phyloP scores from a whole-genome alignment of 2,329 filamentous ascomycete species.

The Colletotrichum lini region DNA sequence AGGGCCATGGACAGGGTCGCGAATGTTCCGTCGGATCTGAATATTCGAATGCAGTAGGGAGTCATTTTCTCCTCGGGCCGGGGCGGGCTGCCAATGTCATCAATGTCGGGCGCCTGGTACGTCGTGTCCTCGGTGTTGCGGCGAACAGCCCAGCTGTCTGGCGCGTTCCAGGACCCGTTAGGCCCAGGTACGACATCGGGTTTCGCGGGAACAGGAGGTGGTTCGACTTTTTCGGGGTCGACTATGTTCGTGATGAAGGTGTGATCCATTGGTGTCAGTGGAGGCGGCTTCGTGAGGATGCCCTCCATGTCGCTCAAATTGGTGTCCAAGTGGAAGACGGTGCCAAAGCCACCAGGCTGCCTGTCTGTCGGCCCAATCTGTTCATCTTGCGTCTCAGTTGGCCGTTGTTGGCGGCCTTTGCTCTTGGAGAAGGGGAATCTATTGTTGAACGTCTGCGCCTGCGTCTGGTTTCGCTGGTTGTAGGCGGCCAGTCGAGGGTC shows the following conservation, averaged over 20 bases:
- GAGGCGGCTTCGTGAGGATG: conserved; percentile 81
- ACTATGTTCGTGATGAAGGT: conserved; percentile 60
- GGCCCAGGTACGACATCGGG: conserved; percentile 47
- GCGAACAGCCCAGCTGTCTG: conserved; percentile 96
- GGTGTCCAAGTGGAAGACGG: conserved; percentile 85
- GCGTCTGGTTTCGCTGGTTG: conserved; percentile 55
- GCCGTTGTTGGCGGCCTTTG: conserved; percentile 62
- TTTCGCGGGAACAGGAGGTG: conserved; percentile 43
- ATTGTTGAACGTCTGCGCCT: conserved; percentile 69
- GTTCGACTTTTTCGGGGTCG: conserved; percentile 59
- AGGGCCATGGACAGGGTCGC: conserved; percentile 89
- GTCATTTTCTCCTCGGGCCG: conserved; percentile 81
- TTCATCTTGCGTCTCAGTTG: conserved; percentile 69
- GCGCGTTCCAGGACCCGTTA: conserved; percentile 86
- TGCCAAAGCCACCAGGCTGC: conserved; percentile 57
- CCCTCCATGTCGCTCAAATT: conserved; percentile 93
- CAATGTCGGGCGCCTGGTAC: conserved; percentile 70
- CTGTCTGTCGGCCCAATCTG: conserved; percentile 73
- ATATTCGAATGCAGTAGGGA: conserved; percentile 94
- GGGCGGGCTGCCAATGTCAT: conserved; percentile 77
- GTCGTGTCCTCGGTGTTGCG: conserved; percentile 77
- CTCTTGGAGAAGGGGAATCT: conserved; percentile 73
- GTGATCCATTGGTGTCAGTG: conserved; percentile 79
- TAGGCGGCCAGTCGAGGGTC: conserved; percentile 45
- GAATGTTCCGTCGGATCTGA: conserved; percentile 94